phyloP scores from a whole-genome alignment of 1,284 basidiomycete genomes.

The Ustilago vetiveriae region DNA sequence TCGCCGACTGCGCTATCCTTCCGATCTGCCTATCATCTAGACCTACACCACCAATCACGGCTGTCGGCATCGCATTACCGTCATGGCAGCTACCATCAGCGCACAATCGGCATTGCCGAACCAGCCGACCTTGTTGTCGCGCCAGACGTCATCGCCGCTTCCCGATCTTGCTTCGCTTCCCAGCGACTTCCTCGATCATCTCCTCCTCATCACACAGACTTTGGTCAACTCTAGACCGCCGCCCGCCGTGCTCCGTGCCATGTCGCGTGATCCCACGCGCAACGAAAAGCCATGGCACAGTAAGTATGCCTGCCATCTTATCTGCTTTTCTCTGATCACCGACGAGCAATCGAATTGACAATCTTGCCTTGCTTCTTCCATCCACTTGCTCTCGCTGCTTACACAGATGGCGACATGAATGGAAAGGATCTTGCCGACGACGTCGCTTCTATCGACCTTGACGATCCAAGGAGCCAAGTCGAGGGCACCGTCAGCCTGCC shows the following conservation, averaged over 20 bases:
- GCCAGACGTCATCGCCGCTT: slow-evolving; percentile 55
- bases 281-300: slow-evolving; percentile 8
- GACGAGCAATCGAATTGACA: too few species aligned
- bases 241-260: slow-evolving; percentile 33
- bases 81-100: slow-evolving; percentile 35
- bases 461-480: slow-evolving; percentile 6
- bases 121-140: slow-evolving; percentile 29
- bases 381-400: background rate
- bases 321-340: too few species aligned
- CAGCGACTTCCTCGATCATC: slow-evolving; percentile 59
- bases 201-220: slow-evolving; percentile 55
- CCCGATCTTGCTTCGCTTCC: slow-evolving; percentile 52
- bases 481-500: slow-evolving; percentile 49
- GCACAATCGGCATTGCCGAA: slow-evolving; percentile 28
- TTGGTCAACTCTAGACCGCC: slow-evolving; percentile 53
- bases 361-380: background rate
- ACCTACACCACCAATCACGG: too few species aligned
- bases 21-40: too few species aligned
- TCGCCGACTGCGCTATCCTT: too few species aligned
- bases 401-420: slow-evolving; percentile 4
- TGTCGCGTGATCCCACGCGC: slow-evolving; percentile 37
- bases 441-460: slow-evolving; percentile 41
- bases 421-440: slow-evolving; percentile 30
- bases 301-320: too few species aligned
- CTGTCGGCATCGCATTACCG: background rate